Conservation (phyloP, 75 land plant species). For the Chamaecyparis obtusa region DNA sequence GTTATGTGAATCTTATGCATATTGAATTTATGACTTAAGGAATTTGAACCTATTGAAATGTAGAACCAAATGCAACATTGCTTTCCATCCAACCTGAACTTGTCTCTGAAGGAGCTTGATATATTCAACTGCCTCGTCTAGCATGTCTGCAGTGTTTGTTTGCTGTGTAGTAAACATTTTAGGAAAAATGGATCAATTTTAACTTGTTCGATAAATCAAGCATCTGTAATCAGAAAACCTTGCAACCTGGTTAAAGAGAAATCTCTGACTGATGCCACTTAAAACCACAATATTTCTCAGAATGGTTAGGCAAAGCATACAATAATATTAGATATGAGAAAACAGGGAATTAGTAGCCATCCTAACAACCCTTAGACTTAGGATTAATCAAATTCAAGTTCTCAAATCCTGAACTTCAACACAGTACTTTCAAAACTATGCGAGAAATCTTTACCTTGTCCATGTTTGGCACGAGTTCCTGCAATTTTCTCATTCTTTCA, state of each 20-base stretch:
- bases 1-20: not conserved
- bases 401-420: not conserved
- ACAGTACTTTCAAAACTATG: not conserved
- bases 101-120: slow-evolving; percentile 69
- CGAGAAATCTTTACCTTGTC: slow-evolving; percentile 54
- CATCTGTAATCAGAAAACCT: not conserved
- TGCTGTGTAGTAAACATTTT: slow-evolving; percentile 36
- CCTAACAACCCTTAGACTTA: too few species aligned
- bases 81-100: slow-evolving; percentile 44
- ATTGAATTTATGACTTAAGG: not conserved
- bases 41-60: not conserved
- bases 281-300: not conserved
- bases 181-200: not conserved
- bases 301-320: not conserved
- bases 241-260: not conserved
- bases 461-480: slow-evolving; percentile 93
- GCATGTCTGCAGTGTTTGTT: slow-evolving; percentile 80
- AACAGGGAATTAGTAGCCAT: not conserved
- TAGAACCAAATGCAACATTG: not conserved
- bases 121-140: slow-evolving; percentile 74
- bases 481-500: slow-evolving; percentile 74
- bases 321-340: not conserved
- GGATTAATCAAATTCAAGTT: not conserved
- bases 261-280: not conserved
- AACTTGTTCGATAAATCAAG: slow-evolving; percentile 1